Conservation (phyloP, 2,329 filamentous ascomycete genomes). For the Hypoxylon sp. region DNA sequence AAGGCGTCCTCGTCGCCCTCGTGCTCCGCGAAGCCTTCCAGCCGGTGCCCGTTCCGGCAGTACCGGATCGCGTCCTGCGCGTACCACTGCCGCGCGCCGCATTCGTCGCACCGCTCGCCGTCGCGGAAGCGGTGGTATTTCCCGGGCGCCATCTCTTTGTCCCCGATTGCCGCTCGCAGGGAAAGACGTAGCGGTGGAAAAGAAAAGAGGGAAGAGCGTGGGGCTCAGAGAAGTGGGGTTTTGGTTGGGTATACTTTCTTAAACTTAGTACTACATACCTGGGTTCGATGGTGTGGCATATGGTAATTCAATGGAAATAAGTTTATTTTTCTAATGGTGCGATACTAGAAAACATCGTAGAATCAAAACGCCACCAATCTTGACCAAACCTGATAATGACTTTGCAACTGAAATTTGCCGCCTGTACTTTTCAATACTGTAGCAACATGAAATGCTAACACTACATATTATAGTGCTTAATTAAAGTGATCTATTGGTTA, state of each 20-base stretch:
- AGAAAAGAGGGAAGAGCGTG: slow-evolving; percentile 2
- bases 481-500: neutral
- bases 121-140: slow-evolving; percentile 66
- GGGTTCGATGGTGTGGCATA: neutral
- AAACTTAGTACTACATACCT: neutral
- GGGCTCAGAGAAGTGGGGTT: neutral
- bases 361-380: neutral
- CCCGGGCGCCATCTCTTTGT: slow-evolving; percentile 57
- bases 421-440: neutral
- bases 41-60: slow-evolving; percentile 84
- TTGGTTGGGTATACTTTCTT: neutral
- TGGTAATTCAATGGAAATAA: too few relatives aligned
- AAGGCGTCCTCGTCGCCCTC: slow-evolving; percentile 76
- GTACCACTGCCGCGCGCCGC: slow-evolving; percentile 80
- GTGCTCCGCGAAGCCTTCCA: slow-evolving; percentile 74
- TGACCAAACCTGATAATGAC: neutral
- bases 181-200: neutral
- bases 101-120: slow-evolving; percentile 72
- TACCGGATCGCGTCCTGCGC: slow-evolving; percentile 82
- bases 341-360: neutral
- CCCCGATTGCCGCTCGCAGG: neutral
- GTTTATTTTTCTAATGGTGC: neutral
- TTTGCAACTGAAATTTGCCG: neutral
- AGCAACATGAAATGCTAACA: neutral
- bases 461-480: neutral